A percentile compares a stretch with the other conserved stretches of the same genome.
These are phyloP conservation scores for Trifolium pratense DNA, from an alignment of 306 rosid species.

Conservation along the genomic window DNA sequence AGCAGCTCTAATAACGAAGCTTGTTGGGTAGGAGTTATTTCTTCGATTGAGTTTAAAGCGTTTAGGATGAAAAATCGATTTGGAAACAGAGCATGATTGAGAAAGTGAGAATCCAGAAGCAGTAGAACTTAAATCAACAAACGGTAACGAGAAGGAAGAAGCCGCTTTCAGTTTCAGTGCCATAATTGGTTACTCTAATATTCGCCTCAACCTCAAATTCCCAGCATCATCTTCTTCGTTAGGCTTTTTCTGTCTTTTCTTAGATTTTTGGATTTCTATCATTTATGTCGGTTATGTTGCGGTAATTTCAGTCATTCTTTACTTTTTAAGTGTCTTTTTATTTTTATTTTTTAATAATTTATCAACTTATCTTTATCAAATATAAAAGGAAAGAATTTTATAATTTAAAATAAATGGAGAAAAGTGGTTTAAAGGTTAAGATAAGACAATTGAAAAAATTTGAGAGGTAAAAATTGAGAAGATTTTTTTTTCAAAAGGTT, in stretches of 20 bases:
- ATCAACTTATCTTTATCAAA: too few relatives aligned
- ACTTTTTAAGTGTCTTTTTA: too few relatives aligned
- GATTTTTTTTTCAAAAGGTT: too few relatives aligned
- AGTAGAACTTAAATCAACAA: conserved; percentile 36
- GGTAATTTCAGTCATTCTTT: too few relatives aligned
- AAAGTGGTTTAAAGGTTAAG: too few relatives aligned
- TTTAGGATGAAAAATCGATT: conserved; percentile 49
- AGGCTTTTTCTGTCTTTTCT: background rate
- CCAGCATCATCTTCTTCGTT: conserved; percentile 34
- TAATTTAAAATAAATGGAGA: too few relatives aligned
- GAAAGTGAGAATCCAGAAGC: conserved; percentile 34
- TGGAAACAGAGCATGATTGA: conserved; percentile 46
- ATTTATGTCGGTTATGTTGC: too few relatives aligned
- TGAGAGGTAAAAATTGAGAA: too few relatives aligned
- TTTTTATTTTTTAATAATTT: too few relatives aligned
- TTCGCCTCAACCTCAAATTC: conserved; percentile 29
- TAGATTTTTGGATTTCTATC: too few relatives aligned
- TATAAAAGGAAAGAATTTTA: too few relatives aligned
- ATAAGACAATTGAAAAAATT: too few relatives aligned
- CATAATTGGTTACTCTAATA: conserved; percentile 37
- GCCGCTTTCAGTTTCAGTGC: conserved; percentile 30
- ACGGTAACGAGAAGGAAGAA: conserved; percentile 40
- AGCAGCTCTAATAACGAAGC: conserved; percentile 61
- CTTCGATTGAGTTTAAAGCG: conserved; percentile 35
- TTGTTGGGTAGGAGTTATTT: conserved; percentile 36